Conservation (phyloP, 2,329 filamentous ascomycete species). For the Boeremia exigua region DNA sequence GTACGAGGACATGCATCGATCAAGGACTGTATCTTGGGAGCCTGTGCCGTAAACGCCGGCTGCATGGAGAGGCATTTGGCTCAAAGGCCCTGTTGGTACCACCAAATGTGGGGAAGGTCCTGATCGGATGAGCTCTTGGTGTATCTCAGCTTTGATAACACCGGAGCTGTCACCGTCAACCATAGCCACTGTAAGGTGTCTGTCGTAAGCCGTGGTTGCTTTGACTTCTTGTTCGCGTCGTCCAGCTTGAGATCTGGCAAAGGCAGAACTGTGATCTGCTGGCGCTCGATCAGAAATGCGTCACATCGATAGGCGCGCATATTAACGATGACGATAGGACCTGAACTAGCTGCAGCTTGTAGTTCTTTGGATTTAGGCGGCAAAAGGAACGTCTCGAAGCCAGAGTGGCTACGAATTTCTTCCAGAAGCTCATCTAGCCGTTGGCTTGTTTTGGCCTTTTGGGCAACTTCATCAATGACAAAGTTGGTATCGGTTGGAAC, state of each 20-base stretch:
- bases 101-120: conserved; percentile 9
- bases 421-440: too few species aligned
- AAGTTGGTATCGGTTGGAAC: too few species aligned
- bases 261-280: background rate
- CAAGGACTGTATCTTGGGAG: conserved; percentile 34
- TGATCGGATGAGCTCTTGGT: background rate
- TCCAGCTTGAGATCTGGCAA: background rate
- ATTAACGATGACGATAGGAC: conserved; percentile 11
- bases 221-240: background rate
- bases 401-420: background rate
- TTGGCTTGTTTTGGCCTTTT: background rate
- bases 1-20: conserved; percentile 51
- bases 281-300: conserved; percentile 3
- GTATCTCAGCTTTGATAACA: background rate
- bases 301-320: conserved; percentile 3
- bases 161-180: background rate
- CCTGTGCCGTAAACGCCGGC: conserved; percentile 33
- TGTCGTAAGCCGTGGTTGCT: background rate
- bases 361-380: background rate
- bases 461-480: background rate
- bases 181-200: conserved; percentile 5
- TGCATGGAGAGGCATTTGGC: conserved; percentile 10
- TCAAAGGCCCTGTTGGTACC: conserved; percentile 7
- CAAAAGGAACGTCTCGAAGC: conserved; percentile 7
- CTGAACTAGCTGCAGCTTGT: background rate